phyloP scores from a whole-genome alignment of 2,329 filamentous ascomycete species.

The Talaromyces sp. region DNA sequence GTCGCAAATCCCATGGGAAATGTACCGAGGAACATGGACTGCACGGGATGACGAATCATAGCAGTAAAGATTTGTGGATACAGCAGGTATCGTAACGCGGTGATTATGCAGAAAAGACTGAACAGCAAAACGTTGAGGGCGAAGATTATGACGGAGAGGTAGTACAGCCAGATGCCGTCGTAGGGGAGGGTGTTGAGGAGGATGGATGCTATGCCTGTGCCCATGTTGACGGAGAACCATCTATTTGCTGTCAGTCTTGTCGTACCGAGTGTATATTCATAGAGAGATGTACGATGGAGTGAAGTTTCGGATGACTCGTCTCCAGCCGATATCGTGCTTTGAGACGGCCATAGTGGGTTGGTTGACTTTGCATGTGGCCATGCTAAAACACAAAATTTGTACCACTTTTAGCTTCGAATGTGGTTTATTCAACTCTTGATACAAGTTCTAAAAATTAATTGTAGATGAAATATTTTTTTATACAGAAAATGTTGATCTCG shows the following conservation, averaged over 20 bases:
- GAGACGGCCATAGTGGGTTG: background rate
- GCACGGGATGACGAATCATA: conserved; percentile 65
- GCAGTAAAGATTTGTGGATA: conserved; percentile 64
- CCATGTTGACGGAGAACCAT: conserved; percentile 44
- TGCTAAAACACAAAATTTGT: background rate
- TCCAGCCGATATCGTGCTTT: conserved; percentile 5
- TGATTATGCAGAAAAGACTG: conserved; percentile 43
- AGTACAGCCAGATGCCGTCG: conserved; percentile 39
- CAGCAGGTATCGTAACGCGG: conserved; percentile 58
- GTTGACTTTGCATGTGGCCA: background rate
- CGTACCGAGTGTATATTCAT: background rate
- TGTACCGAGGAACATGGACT: conserved; percentile 66
- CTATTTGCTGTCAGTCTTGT: conserved; percentile 20
- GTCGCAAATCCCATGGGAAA: conserved; percentile 68
- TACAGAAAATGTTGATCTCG: background rate
- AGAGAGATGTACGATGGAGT: conserved; percentile 40
- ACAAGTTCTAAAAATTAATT: background rate
- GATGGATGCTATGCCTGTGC: conserved; percentile 42
- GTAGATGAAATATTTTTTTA: background rate
- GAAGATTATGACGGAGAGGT: conserved; percentile 38
- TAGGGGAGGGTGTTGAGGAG: conserved; percentile 39
- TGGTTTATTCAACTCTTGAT: background rate
- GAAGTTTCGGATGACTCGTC: conserved; percentile 30
- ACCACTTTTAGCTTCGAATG: background rate
- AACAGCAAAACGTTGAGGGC: conserved; percentile 38